Evolutionary conservation across 345 rosid genomes (phyloP).

Genomic region (Eucalyptus regnans): DNA sequence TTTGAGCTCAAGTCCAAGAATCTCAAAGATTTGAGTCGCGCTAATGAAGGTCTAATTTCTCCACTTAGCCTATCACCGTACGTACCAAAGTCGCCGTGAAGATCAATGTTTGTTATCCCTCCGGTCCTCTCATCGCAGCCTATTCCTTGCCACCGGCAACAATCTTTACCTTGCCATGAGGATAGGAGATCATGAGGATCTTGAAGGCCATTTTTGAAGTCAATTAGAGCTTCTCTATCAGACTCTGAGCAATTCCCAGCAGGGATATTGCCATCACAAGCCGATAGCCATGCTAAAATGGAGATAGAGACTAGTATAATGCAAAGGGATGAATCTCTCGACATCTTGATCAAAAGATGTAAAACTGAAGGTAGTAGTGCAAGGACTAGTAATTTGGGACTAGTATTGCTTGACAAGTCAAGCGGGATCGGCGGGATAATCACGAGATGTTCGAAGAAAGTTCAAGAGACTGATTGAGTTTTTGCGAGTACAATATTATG

Average conservation of each 20-base stretch:
- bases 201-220: slow-evolving; percentile 14
- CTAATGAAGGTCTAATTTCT: slow-evolving; percentile 23
- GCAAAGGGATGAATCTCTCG: background rate
- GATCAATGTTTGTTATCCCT: slow-evolving; percentile 11
- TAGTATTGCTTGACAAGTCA: background rate
- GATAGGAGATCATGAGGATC: slow-evolving; percentile 7
- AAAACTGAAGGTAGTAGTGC: background rate
- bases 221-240: slow-evolving; percentile 11
- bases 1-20: slow-evolving; percentile 30
- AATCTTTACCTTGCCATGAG: slow-evolving; percentile 18
- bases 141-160: slow-evolving; percentile 32
- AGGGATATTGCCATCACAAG: background rate
- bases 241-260: slow-evolving; percentile 1
- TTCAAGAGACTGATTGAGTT: fast-evolving
- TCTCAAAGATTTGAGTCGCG: slow-evolving; percentile 8
- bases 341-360: background rate
- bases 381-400: background rate
- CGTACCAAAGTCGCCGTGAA: background rate
- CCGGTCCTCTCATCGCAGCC: slow-evolving; percentile 14
- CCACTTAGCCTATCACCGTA: slow-evolving; percentile 14
- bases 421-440: fast-evolving
- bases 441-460: background rate
- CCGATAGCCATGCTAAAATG: background rate
- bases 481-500: fast-evolving
- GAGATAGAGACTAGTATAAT: background rate